Evolutionary conservation across 75 land plant genomes (phyloP), one percentile per base, ranked within the genome.

Genomic region (Isoetes taiwanensis): DNA sequence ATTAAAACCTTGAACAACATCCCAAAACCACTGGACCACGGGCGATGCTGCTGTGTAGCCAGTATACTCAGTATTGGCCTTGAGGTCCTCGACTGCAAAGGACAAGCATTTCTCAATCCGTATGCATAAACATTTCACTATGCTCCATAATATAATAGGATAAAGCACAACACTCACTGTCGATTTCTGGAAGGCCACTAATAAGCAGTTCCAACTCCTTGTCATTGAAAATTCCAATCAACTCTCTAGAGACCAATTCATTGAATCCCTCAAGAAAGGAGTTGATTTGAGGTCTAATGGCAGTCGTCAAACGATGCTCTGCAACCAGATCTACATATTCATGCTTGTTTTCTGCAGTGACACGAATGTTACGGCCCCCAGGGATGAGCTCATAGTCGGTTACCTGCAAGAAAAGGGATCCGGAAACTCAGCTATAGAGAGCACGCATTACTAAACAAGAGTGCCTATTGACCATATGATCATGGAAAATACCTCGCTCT

Each of bases 121-220:
- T 37, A 9, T 37, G 39, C 14, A 37, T 14, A 37, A 8, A 46
- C 16, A 19, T n/a, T n/a, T n/a, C n/a, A n/a, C n/a, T n/a, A n/a
- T n/a, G n/a, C n/a, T n/a, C n/a, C n/a, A n/a, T n/a, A n/a, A n/a
- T n/a, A n/a, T n/a, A n/a, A n/a, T n/a, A n/a, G n/a, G n/a, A n/a
- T n/a, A n/a, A n/a, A n/a, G n/a, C n/a, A 32, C 11, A 61, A 10
- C 55, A 77, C 97, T 78, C 48, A 91, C 97, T 68, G 64, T 91
- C 97, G 52, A 91, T 91, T 63, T 91, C 97, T 21, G 97, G 97
- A 52, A 91, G 97, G 2, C 97, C 97, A 67, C 97, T 87, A 31
- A 91, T 91, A 32, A 91, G 61, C 17, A 91, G 70, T 62, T 91
- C 97, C 43, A 91, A 71, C 61, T 91, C 97, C 75, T 79, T 91